phyloP scores from a whole-genome alignment of 2,329 filamentous ascomycete genomes.

The Calonectria fujianensis region DNA sequence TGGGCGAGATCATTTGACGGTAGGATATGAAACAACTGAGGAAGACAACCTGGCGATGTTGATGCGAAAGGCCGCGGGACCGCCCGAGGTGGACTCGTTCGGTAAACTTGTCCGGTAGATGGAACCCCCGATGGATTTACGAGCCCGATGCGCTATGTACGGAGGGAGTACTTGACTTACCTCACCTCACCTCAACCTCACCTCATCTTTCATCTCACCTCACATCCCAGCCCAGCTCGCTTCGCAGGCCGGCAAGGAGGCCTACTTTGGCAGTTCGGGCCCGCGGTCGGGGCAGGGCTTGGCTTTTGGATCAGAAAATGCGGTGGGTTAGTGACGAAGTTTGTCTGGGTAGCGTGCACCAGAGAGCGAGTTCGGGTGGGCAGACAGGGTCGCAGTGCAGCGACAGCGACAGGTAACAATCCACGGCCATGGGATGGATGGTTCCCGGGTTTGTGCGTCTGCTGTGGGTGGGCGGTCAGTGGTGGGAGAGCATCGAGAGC shows the following conservation, averaged over 20 bases:
- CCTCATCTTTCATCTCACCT: conserved; percentile 9
- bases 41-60: neutral
- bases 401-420: conserved; percentile 6
- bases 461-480: conserved; percentile 34
- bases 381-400: conserved; percentile 25
- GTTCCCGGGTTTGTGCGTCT: conserved; percentile 25
- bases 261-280: conserved; percentile 28
- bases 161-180: neutral
- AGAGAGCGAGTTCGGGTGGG: conserved; percentile 40
- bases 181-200: conserved; percentile 17
- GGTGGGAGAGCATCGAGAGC: conserved; percentile 26
- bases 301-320: conserved; percentile 39
- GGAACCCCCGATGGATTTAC: neutral
- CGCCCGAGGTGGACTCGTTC: conserved; percentile 14
- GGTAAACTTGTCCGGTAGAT: neutral
- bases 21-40: neutral
- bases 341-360: conserved; percentile 23
- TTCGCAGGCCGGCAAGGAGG: neutral
- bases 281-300: conserved; percentile 33
- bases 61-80: neutral
- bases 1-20: conserved; percentile 24
- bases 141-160: neutral
- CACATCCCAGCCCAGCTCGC: conserved; percentile 5
- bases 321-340: conserved; percentile 46
- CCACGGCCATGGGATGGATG: conserved; percentile 36